These are phyloP conservation scores for Knoxia roxburghii DNA, from an alignment of 257 asterid genomes.

Conservation along the genomic window DNA sequence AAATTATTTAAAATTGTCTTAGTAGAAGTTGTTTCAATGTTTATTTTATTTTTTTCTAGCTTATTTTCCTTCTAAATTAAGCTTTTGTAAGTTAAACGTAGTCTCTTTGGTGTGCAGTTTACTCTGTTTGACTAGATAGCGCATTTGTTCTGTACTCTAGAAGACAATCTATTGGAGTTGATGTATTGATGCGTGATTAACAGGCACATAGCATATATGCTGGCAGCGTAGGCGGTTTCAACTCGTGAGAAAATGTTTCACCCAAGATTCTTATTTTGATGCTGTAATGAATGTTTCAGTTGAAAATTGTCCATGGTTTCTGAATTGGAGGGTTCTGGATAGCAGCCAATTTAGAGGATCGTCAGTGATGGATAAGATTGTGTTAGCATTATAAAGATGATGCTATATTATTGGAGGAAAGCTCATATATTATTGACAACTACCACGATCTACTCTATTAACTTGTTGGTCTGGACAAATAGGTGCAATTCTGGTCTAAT, in stretches of 20 bases:
- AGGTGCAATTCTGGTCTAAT: constrained; percentile 22
- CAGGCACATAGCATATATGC: not conserved
- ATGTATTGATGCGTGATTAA: not conserved
- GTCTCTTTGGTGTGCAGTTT: constrained; percentile 2
- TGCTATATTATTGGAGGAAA: constrained; percentile 32
- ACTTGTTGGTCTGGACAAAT: constrained; percentile 23
- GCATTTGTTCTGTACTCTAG: not conserved
- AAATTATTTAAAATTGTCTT: not conserved
- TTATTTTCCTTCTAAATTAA: not conserved
- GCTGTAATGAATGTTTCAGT: not conserved
- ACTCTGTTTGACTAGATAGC: no score
- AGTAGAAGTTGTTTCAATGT: not conserved
- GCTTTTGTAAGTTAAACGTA: not conserved
- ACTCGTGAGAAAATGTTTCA: not conserved
- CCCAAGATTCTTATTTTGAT: not conserved
- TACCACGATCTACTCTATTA: constrained; percentile 16
- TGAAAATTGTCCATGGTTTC: constrained; percentile 3
- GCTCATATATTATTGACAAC: constrained; percentile 20
- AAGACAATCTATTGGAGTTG: not conserved
- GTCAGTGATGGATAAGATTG: constrained; percentile 16
- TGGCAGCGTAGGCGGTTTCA: not conserved
- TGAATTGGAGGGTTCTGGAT: not conserved
- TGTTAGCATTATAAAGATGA: constrained; percentile 5
- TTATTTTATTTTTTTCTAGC: not conserved
- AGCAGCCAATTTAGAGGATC: not conserved